Evolutionary conservation across 1,284 basidiomycete species (phyloP).

Genomic region (Sanguinoderma infundibulare): DNA sequence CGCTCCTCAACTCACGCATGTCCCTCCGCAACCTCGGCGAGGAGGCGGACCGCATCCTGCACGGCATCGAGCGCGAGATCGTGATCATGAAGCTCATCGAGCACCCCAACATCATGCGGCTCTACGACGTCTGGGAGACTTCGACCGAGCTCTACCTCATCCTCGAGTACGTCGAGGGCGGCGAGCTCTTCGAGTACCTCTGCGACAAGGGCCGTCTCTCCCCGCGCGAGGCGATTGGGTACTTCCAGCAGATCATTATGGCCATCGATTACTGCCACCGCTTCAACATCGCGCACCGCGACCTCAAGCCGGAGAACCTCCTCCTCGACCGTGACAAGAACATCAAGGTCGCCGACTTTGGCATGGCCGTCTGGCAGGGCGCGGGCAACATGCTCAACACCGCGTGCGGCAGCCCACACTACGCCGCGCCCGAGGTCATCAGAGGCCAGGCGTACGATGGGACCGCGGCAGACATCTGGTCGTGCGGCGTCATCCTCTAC

Average conservation of each 20-base stretch:
- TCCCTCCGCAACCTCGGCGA: slow-evolving; percentile 74
- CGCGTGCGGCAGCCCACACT: slow-evolving; percentile 95
- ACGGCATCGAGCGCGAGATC: slow-evolving; percentile 94
- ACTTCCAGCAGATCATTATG: slow-evolving; percentile 96
- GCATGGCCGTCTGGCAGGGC: slow-evolving; percentile 95
- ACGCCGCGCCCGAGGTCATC: slow-evolving; percentile 96
- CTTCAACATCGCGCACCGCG: slow-evolving; percentile 97
- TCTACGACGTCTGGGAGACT: slow-evolving; percentile 99
- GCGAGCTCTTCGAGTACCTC: slow-evolving; percentile 96
- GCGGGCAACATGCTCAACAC: slow-evolving; percentile 79
- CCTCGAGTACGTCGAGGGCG: slow-evolving; percentile 97
- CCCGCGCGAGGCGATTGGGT: slow-evolving; percentile 83
- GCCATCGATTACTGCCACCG: slow-evolving; percentile 96
- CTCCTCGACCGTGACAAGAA: slow-evolving; percentile 85
- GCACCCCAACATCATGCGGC: slow-evolving; percentile 92
- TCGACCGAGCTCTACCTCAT: slow-evolving; percentile 90
- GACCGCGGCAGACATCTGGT: slow-evolving; percentile 94
- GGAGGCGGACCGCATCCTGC: slow-evolving; percentile 68
- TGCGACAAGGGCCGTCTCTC: slow-evolving; percentile 85
- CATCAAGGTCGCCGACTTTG: slow-evolving; percentile 98
- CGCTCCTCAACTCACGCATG: slow-evolving; percentile 69
- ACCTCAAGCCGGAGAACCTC: slow-evolving; percentile 97
- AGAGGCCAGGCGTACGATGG: slow-evolving; percentile 89
- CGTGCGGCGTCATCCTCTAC: slow-evolving; percentile 95
- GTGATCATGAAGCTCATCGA: slow-evolving; percentile 99